Base-by-base conservation (phyloP, 305 asterid genomes). In the Solanum aculeatissimum region DNA sequence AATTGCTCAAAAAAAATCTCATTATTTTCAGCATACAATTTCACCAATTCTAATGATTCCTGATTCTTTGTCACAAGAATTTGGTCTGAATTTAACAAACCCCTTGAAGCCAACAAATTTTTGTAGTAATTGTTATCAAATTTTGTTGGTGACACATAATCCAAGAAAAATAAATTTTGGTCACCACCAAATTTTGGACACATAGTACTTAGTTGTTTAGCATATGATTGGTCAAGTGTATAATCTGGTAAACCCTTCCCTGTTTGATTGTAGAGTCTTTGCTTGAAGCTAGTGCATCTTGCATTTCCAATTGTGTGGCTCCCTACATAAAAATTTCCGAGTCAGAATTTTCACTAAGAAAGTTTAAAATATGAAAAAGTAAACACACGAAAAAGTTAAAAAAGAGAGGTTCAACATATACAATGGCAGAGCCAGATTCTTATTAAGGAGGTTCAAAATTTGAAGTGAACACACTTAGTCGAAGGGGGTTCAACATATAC, bases 231-330 rank as follows among this genome's bases (percentile, higher is more conserved):
- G 9, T 95, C 96, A 38, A 95, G 78, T 7, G 92, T 90, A 84
- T 3, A 88, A 82, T 94, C 98, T 0, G 97, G 95, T 77, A 49
- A 82, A 12, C 93, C 85, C 72, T 92, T 94, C 84, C 98, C 98
- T 9, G 94, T 32, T 74, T 94, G 97, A 83, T 91, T 92, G 92
- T 96, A 96, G n/a, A 96, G 93, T 92, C 99, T 96, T 72, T 94
- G 98, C 77, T 95, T 92, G 93, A 96, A 96, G 90, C 92, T 93
- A 29, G 85, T 86, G 58, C 99, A 96, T 77, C 99, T 92, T 79
- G 98, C 85, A 19, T 92, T 88, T 43, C 99, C 99, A 40, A 96
- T 93, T 72, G 98, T 96, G 91, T 96, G 99, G 89, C 98, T 93
- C 66, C 99, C 99, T 94, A 94, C 75, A 86, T 5, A 10, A 58